Evolutionary conservation across 331 rosid genomes (phyloP).

Genomic region (Dryas integrifolia): DNA sequence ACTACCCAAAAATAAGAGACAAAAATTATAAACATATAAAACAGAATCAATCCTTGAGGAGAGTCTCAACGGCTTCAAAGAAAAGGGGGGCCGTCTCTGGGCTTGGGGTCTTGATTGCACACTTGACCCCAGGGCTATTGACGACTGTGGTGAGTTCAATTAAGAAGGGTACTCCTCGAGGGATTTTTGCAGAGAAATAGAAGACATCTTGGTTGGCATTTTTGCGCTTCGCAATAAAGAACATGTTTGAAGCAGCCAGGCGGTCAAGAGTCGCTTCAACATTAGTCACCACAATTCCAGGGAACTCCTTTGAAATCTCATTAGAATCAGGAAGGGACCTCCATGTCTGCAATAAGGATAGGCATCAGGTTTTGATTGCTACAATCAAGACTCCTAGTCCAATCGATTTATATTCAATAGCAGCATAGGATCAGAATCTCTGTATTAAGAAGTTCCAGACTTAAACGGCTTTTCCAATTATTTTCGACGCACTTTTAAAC

Average conservation of each 20-base stretch:
- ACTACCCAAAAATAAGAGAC: conserved; percentile 35
- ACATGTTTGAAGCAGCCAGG: conserved; percentile 72
- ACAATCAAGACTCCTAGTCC: conserved; percentile 13
- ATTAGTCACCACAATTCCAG: conserved; percentile 49
- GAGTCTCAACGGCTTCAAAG: conserved; percentile 83
- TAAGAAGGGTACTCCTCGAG: conserved; percentile 76
- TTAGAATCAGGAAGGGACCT: conserved; percentile 96
- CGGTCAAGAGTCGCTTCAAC: conserved; percentile 69
- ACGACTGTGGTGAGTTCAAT: conserved; percentile 71
- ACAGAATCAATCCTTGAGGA: conserved; percentile 51
- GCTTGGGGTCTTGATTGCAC: conserved; percentile 93
- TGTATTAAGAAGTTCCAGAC: background rate
- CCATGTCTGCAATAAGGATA: conserved; percentile 74
- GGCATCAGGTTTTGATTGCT: conserved; percentile 21
- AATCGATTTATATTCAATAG: background rate
- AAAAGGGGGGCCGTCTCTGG: conserved; percentile 72
- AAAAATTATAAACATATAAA: conserved; percentile 24
- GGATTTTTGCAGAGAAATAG: conserved; percentile 84
- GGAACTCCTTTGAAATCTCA: conserved; percentile 83
- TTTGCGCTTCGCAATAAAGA: conserved; percentile 92
- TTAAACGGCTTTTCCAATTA: background rate
- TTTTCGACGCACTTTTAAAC: background rate
- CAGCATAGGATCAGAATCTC: background rate
- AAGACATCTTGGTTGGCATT: conserved; percentile 93
- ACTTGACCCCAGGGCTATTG: conserved; percentile 81